Evolutionary conservation across 192 early-diverging fungal species (phyloP).

Genomic region (Coemansia pectinata): DNA sequence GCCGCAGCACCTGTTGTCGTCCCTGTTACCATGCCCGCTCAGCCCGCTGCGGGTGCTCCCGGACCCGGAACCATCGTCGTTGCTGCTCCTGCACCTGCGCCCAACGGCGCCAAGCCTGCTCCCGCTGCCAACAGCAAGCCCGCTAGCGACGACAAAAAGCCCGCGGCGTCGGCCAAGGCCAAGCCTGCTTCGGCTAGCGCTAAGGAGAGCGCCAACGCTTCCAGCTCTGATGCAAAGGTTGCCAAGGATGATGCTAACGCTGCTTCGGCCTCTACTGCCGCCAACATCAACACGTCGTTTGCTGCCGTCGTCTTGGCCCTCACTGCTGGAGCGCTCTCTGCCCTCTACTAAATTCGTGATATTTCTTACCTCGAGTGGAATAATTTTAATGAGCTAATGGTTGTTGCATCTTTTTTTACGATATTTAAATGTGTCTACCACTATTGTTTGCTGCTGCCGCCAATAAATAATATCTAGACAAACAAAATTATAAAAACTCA

Average conservation of each 20-base stretch:
- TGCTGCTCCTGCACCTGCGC: not conserved
- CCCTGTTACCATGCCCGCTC: not conserved
- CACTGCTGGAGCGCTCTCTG: conserved; percentile 25
- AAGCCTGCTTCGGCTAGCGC: conserved; percentile 14
- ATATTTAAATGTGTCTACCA: not conserved
- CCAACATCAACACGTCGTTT: conserved; percentile 14
- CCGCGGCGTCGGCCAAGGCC: conserved; percentile 15
- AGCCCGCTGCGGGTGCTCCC: not conserved
- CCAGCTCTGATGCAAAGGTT: conserved; percentile 10
- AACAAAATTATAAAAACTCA: not conserved
- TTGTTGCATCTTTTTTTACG: not conserved
- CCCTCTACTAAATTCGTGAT: conserved; percentile 17
- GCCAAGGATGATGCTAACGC: conserved; percentile 22
- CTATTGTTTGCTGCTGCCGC: not conserved
- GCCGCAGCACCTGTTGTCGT: not conserved
- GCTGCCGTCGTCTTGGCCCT: conserved; percentile 35
- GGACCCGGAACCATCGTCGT: not conserved
- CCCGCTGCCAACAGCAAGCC: not conserved
- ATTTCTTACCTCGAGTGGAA: not conserved
- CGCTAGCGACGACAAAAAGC: conserved; percentile 20
- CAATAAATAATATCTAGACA: not conserved
- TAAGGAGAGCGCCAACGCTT: conserved; percentile 3
- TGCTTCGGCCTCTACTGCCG: conserved; percentile 9
- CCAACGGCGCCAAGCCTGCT: conserved; percentile 5
- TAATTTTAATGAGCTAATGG: not conserved